Base-by-base conservation (phyloP, 306 rosid species). In the Hippophae tibetana region DNA sequence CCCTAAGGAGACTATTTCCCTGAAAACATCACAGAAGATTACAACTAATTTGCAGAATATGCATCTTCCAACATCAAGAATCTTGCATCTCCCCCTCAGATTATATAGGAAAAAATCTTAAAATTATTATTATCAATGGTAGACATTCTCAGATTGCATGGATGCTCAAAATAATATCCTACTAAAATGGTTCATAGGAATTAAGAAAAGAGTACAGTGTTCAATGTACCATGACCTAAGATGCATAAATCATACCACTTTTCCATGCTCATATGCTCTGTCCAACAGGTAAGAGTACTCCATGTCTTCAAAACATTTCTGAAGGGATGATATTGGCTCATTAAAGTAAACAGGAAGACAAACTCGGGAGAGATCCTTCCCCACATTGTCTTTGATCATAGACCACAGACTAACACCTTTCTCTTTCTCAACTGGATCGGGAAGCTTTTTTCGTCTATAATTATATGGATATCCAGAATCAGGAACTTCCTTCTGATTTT, bases 341-440 rank as follows among this genome's bases (percentile, higher is more conserved):
- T 92, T 92, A 59, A 92, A 92, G 78, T 88, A 92, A n/a, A 88
- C 99, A 59, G 99, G 99, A 61, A 92, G 99, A 62, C 99, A 92
- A 65, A 92, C 95, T 40, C 93, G 78, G 9, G 96, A 76, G 61
- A 92, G 96, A 81, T 92, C 99, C 81, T 92, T 92, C 58, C 99
- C 96, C 73, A 88, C 99, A 56, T 88, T 92, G 79, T 92, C 99
- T 78, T 92, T 92, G 64, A 92, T 92, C 86, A 92, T 80, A 13
- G 93, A 85, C 99, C 99, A 92, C 55, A 92, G 93, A 75, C 99
- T 92, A 60, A 92, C 86, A 12, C 95, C 89, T 67, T 86, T 88
- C 88, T 92, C 99, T 72, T 92, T 92, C 88, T 92, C 99, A 42
- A 84, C 67, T 9, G 96, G 96, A 76, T 76, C 81, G 7, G 99